Evolutionary conservation across 1,284 basidiomycete species (phyloP), one percentile per base, ranked within the genome.

Genomic region (Thelephora terrestris): DNA sequence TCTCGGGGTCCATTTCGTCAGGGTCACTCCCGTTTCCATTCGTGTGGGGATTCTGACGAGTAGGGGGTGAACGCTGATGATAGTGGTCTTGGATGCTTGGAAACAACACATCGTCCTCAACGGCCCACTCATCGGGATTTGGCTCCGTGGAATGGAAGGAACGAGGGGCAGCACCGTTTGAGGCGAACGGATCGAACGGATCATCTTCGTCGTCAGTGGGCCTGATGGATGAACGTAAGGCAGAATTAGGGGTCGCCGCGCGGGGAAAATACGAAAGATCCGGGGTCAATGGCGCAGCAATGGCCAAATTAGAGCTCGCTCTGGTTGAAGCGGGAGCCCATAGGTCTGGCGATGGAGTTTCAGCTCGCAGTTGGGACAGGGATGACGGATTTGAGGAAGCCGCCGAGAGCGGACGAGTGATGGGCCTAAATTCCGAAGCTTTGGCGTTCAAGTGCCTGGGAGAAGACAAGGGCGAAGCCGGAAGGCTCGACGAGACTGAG

Each of bases 201-300:
- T 88, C 85, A 9, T 85, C 76, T 17, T 84, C 81, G 2, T 79
- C 78, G 23, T 71, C 76, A 21, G 65, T 75, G 5, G 71, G 73
- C 40, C 72, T 74, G 43, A 77, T 66, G 17, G 79, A 80, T 5
- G 81, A 78, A 27, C 84, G 78, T 20, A 86, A 67, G 17, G 72
- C 73, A 2, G 76, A 76, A 50, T 70, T 79, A 32, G 74, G 69
- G 5, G 78, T 75, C 40, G 72, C 70, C 7, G 75, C 67, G 18
- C 74, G 66, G 17, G 70, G 73, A 20, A 80, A 70, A n/a, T 78
- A 68, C 4, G 73, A 73, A 46, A 78, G 79, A 54, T 90, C 87
- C 46, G 86, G 82, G 34, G 91, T 75, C 27, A 94, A 71, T 3
- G 91, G 91, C 1, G 89, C 85, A 7, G 90, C 91, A 52, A 93